These are phyloP conservation scores for Megacollybia marginata DNA, from an alignment of 768 basidiomycete species.

Conservation along the genomic window DNA sequence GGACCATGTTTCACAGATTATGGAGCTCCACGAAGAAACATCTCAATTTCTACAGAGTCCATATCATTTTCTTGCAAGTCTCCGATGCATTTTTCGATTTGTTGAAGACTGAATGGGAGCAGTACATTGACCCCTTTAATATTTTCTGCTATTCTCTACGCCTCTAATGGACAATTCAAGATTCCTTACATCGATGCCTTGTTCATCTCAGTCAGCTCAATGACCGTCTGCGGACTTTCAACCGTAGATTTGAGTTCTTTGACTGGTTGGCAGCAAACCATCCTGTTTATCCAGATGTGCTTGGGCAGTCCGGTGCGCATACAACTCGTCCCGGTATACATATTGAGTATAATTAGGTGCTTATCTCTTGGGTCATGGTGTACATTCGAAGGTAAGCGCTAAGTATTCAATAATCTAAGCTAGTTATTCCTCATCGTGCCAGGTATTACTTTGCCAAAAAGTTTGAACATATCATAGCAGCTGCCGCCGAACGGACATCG, in stretches of 20 bases:
- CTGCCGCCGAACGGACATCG: conserved; percentile 24
- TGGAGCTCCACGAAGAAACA: conserved; percentile 20
- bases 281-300: conserved; percentile 75
- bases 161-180: conserved; percentile 64
- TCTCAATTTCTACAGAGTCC: conserved; percentile 64
- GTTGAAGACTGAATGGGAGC: conserved; percentile 9
- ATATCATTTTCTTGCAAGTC: conserved; percentile 55
- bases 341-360: conserved; percentile 36
- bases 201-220: conserved; percentile 70
- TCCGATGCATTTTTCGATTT: conserved; percentile 4
- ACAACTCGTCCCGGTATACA: neutral
- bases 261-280: conserved; percentile 61
- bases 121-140: conserved; percentile 77
- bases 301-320: conserved; percentile 64
- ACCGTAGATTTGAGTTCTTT: conserved; percentile 63
- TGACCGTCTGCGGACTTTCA: conserved; percentile 72
- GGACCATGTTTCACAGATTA: no score
- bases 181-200: conserved; percentile 73
- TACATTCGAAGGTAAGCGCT: conserved; percentile 56
- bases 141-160: conserved; percentile 76
- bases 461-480: conserved; percentile 51
- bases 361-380: conserved; percentile 82
- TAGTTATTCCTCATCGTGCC: neutral
- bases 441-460: conserved; percentile 69
- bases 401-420: neutral